Conservation (phyloP, 768 basidiomycete species). For the Boletus edulis region DNA sequence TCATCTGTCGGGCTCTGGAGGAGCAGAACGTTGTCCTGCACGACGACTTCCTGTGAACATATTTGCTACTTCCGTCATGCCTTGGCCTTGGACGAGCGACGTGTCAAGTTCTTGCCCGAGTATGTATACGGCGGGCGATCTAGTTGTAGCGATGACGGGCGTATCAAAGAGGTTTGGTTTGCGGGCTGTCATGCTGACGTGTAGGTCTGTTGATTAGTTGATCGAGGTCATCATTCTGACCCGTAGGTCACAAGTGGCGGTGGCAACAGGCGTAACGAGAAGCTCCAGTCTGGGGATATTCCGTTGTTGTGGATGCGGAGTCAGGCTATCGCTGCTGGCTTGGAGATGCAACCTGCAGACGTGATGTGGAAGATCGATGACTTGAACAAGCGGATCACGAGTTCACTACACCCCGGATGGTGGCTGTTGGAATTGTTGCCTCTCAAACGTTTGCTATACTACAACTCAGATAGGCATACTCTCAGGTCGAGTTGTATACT, state of each 20-base stretch:
- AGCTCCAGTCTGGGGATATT: slow-evolving; percentile 27
- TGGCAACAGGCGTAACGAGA: slow-evolving; percentile 27
- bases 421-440: slow-evolving; percentile 26
- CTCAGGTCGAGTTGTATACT: slow-evolving; percentile 7
- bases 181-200: slow-evolving; percentile 39
- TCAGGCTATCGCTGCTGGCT: slow-evolving; percentile 26
- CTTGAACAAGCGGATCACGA: slow-evolving; percentile 20
- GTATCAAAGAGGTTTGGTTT: slow-evolving; percentile 44
- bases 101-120: slow-evolving; percentile 48
- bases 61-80: slow-evolving; percentile 46
- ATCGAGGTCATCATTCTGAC: slow-evolving; percentile 1
- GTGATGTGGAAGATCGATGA: slow-evolving; percentile 31
- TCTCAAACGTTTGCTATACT: slow-evolving; percentile 25
- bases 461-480: slow-evolving; percentile 25
- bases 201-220: slow-evolving; percentile 20
- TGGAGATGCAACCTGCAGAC: slow-evolving; percentile 20
- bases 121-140: slow-evolving; percentile 33
- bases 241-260: slow-evolving; percentile 18
- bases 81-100: slow-evolving; percentile 44
- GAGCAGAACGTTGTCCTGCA: slow-evolving; percentile 30
- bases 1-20: slow-evolving; percentile 42
- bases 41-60: slow-evolving; percentile 29
- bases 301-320: slow-evolving; percentile 33
- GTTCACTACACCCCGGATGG: slow-evolving; percentile 17
- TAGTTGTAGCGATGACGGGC: slow-evolving; percentile 9